Conservation (phyloP, 1,139 yeast genomes). For the Scheffersomyces cryptocercus region DNA sequence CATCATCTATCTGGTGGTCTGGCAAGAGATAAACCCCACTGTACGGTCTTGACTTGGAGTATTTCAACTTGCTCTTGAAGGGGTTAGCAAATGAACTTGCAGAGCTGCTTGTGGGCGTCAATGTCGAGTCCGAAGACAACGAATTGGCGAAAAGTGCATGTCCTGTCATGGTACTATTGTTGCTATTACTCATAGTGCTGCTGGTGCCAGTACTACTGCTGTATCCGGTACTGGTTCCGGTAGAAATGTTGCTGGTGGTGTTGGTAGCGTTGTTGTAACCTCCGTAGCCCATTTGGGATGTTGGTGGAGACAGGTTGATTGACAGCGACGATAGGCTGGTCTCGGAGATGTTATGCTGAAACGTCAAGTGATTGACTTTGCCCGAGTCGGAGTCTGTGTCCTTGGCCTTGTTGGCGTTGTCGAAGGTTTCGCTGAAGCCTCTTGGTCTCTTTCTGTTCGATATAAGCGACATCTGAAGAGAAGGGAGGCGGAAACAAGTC, state of each 20-base stretch:
- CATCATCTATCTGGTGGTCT: background rate
- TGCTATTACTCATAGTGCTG: constrained; percentile 1
- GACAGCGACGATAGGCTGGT: constrained; percentile 11
- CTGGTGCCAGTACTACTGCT: background rate
- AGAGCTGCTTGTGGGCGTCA: constrained; percentile 1
- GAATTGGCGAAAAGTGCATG: background rate
- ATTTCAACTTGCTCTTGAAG: background rate
- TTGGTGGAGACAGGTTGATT: constrained; percentile 10
- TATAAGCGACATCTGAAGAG: constrained; percentile 27
- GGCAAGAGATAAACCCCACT: background rate
- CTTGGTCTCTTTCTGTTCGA: constrained; percentile 50
- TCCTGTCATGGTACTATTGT: constrained; percentile 1
- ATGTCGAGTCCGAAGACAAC: constrained; percentile 1
- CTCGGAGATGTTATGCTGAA: constrained; percentile 14
- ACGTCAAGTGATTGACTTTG: constrained; percentile 9
- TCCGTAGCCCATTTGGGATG: constrained; percentile 1
- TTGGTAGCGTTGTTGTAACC: background rate
- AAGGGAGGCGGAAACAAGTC: no score
- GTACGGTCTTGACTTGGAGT: background rate
- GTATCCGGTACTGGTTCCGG: background rate
- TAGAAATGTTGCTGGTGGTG: background rate
- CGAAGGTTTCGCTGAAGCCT: constrained; percentile 47
- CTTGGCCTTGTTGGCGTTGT: constrained; percentile 15
- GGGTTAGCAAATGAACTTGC: background rate
- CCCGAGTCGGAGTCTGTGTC: constrained; percentile 14